A percentile compares a stretch with the other conserved stretches of the same genome.
phyloP scores from a whole-genome alignment of 768 basidiomycete species.

The Termitomyces sp. region DNA sequence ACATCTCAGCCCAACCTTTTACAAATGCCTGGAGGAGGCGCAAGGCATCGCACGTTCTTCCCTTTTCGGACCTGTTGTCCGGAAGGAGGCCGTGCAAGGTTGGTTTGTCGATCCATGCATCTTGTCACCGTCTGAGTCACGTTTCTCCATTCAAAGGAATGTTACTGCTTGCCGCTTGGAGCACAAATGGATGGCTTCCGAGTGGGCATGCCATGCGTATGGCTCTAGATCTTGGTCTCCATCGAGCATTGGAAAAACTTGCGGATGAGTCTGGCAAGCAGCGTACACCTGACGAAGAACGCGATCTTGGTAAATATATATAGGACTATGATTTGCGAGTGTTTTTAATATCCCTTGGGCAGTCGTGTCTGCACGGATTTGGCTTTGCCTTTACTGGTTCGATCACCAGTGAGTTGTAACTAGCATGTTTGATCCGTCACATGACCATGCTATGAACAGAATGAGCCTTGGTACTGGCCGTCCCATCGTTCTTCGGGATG shows the following conservation, averaged over 20 bases:
- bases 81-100: slow-evolving; percentile 96
- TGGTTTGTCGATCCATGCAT: slow-evolving; percentile 40
- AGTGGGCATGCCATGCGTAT: slow-evolving; percentile 96
- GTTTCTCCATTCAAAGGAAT: slow-evolving; percentile 53
- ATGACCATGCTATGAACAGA: slow-evolving; percentile 32
- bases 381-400: slow-evolving; percentile 95
- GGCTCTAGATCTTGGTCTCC: slow-evolving; percentile 91
- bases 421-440: not conserved
- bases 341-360: slow-evolving; percentile 9
- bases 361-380: slow-evolving; percentile 92
- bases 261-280: slow-evolving; percentile 71
- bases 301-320: slow-evolving; percentile 66
- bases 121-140: slow-evolving; percentile 14
- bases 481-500: slow-evolving; percentile 86
- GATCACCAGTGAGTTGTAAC: slow-evolving; percentile 79
- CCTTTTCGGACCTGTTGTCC: slow-evolving; percentile 88
- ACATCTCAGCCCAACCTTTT: slow-evolving; percentile 80
- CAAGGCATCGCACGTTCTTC: slow-evolving; percentile 94
- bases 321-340: not conserved
- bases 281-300: slow-evolving; percentile 76
- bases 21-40: slow-evolving; percentile 90
- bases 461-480: slow-evolving; percentile 92
- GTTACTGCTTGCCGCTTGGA: slow-evolving; percentile 90
- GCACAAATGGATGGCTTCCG: slow-evolving; percentile 92
- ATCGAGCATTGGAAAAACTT: slow-evolving; percentile 89